These are phyloP conservation scores for Syzygium aqueum DNA, from an alignment of 345 rosid genomes.

Conservation along the genomic window DNA sequence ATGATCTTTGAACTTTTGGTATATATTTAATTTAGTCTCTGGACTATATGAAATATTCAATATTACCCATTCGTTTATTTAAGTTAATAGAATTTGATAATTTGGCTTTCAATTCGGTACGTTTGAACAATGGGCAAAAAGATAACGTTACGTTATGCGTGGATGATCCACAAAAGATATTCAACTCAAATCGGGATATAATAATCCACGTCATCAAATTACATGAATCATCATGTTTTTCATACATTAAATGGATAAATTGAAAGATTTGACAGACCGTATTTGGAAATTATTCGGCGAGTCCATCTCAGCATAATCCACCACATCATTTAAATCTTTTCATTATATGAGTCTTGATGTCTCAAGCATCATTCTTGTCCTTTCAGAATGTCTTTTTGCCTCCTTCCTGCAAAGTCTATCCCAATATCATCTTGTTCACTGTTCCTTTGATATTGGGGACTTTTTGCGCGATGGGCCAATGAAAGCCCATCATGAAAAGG, in stretches of 20 bases:
- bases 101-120: neutral
- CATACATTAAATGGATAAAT: neutral
- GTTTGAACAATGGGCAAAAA: neutral
- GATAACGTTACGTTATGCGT: neutral
- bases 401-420: neutral
- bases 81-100: rapidly evolving
- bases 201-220: neutral
- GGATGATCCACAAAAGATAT: neutral
- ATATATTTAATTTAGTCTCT: neutral
- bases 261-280: neutral
- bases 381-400: neutral
- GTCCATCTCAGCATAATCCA: neutral
- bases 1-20: neutral
- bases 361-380: neutral
- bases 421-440: neutral
- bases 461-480: neutral
- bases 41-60: neutral
- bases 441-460: neutral
- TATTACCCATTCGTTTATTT: neutral
- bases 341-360: neutral
- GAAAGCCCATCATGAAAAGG: neutral
- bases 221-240: neutral
- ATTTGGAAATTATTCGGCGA: neutral
- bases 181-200: rapidly evolving
- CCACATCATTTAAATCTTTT: neutral